phyloP scores from a whole-genome alignment of 2,329 filamentous ascomycete genomes.

The Diaporthe amygdali region DNA sequence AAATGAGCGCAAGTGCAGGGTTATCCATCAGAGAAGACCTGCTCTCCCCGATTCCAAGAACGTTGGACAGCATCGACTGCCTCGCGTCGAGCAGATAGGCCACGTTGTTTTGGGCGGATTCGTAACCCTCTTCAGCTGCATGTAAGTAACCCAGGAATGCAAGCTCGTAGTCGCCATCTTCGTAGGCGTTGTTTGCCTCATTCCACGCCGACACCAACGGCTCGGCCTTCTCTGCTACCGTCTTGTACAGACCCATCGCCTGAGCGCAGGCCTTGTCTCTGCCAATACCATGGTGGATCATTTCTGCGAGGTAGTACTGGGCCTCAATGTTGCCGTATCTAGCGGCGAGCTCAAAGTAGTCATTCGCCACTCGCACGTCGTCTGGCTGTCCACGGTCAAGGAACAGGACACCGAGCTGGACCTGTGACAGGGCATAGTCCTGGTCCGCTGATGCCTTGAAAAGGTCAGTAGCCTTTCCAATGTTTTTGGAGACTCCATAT shows the following conservation, averaged over 20 bases:
- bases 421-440: conserved; percentile 80
- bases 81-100: conserved; percentile 83
- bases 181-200: conserved; percentile 84
- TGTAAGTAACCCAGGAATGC: conserved; percentile 84
- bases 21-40: conserved; percentile 52
- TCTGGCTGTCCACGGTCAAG: conserved; percentile 77
- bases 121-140: conserved; percentile 91
- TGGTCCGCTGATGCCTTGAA: conserved; percentile 83
- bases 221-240: conserved; percentile 76
- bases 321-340: conserved; percentile 86
- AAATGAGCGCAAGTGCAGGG: conserved; percentile 75
- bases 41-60: conserved; percentile 50
- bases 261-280: conserved; percentile 79
- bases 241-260: conserved; percentile 83
- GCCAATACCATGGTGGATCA: conserved; percentile 80
- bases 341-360: conserved; percentile 87
- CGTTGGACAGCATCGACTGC: conserved; percentile 62
- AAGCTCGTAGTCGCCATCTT: conserved; percentile 77
- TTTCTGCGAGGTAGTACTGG: conserved; percentile 90
- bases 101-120: conserved; percentile 87
- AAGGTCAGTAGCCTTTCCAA: conserved; percentile 73
- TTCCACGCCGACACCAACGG: conserved; percentile 77
- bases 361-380: conserved; percentile 77
- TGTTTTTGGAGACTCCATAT: conserved; percentile 70
- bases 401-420: conserved; percentile 82